A percentile compares a stretch with the other conserved stretches of the same genome.
Evolutionary conservation across 495 filamentous ascomycete species (phyloP).

Genomic region (Podospora bellae-mahoneyi): DNA sequence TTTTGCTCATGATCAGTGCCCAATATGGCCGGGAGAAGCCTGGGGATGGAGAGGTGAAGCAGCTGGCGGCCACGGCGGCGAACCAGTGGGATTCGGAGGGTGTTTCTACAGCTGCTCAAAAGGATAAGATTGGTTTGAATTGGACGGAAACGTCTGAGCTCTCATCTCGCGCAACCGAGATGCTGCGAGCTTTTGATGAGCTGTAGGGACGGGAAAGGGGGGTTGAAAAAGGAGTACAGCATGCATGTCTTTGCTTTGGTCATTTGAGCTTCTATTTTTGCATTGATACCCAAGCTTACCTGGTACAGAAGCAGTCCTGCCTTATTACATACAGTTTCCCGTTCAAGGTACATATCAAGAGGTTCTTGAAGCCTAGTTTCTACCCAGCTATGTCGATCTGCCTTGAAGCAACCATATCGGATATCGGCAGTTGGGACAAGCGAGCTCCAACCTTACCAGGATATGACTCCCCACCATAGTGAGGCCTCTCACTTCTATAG

Average conservation of each 20-base stretch:
- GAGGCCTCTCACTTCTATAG: background rate
- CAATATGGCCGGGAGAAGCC: conserved; percentile 30
- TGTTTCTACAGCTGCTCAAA: background rate
- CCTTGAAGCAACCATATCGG: background rate
- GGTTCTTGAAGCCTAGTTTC: too few species aligned
- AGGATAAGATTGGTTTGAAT: background rate
- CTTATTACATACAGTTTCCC: background rate
- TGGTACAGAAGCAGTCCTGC: conserved; percentile 1
- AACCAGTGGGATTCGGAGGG: background rate
- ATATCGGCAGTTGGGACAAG: background rate
- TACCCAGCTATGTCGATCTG: background rate
- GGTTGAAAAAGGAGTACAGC: background rate
- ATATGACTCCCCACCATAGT: background rate
- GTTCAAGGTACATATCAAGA: too few species aligned
- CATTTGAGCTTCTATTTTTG: background rate
- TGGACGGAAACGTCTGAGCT: conserved; percentile 4
- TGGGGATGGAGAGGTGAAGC: conserved; percentile 15
- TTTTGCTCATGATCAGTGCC: conserved; percentile 40
- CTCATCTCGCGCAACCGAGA: conserved; percentile 20
- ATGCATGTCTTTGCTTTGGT: background rate
- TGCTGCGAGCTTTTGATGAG: conserved; percentile 44
- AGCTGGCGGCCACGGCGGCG: conserved; percentile 16
- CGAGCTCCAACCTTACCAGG: background rate
- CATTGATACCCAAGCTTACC: conserved; percentile 9
- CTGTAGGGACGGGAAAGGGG: conserved; percentile 24